Evolutionary conservation across 2,329 filamentous ascomycete genomes (phyloP).

Genomic region (Colletotrichum sp.): DNA sequence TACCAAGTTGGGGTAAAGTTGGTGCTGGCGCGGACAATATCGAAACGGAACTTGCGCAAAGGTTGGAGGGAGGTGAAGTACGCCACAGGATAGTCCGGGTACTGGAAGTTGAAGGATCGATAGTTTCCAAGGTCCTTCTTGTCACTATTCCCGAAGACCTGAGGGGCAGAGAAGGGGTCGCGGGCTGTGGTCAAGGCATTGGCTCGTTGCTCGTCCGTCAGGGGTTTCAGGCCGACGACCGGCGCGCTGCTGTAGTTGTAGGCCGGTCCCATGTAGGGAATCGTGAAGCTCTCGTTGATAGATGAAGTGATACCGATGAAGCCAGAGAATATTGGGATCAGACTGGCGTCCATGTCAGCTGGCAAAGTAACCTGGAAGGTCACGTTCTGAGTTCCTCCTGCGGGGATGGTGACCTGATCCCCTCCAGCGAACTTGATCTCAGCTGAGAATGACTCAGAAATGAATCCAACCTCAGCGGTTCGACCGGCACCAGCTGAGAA

Average conservation of each 20-base stretch:
- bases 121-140: slow-evolving; percentile 1
- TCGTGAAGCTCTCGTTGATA: slow-evolving; percentile 31
- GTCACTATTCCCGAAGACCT: not conserved
- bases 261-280: slow-evolving; percentile 46
- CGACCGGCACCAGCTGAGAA: slow-evolving; percentile 32
- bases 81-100: slow-evolving; percentile 1
- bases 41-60: not conserved
- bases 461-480: not conserved
- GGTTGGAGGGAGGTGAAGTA: not conserved
- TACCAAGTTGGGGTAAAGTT: slow-evolving; percentile 6
- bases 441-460: slow-evolving; percentile 40
- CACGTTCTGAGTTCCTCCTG: slow-evolving; percentile 46
- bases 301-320: slow-evolving; percentile 44
- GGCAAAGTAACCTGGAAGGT: slow-evolving; percentile 49
- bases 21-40: not conserved
- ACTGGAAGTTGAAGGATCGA: not conserved
- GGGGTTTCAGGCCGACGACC: slow-evolving; percentile 28
- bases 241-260: slow-evolving; percentile 38
- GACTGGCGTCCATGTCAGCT: slow-evolving; percentile 32
- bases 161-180: not conserved
- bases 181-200: not conserved
- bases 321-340: slow-evolving; percentile 46
- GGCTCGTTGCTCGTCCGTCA: not conserved
- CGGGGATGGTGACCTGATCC: slow-evolving; percentile 44
- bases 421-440: slow-evolving; percentile 46